Evolutionary conservation across 106 monocot species (phyloP).

Genomic region (Chionographis japonica): DNA sequence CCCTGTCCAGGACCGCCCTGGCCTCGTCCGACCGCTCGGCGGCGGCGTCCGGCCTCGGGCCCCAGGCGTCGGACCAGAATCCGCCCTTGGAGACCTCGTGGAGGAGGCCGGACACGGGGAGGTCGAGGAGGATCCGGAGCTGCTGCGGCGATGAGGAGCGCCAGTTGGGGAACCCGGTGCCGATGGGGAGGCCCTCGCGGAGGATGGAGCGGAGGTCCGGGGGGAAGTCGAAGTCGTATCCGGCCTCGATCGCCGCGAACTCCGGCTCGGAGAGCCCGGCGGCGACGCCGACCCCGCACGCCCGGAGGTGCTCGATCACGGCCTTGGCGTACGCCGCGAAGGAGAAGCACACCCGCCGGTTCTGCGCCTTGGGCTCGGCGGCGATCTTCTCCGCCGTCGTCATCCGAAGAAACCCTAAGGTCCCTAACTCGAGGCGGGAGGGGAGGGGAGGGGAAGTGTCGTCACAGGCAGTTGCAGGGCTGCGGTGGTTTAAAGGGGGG

Average conservation of each 20-base stretch:
- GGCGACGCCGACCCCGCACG: constrained; percentile 17
- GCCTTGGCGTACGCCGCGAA: constrained; percentile 62
- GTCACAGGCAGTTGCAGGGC: no score
- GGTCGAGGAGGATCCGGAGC: constrained; percentile 20
- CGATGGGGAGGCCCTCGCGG: constrained; percentile 49
- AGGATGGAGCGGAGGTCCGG: constrained; percentile 46
- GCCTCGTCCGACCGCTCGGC: not conserved
- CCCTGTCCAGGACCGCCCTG: constrained; percentile 1
- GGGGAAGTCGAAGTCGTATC: constrained; percentile 18
- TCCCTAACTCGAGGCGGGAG: no score
- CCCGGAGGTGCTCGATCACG: constrained; percentile 27
- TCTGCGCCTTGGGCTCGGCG: not conserved
- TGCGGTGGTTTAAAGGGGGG: no score
- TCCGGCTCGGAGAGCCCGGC: constrained; percentile 40
- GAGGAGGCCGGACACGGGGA: constrained; percentile 14
- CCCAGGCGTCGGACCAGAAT: constrained; percentile 29
- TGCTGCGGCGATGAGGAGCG: constrained; percentile 23
- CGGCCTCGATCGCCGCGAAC: constrained; percentile 27
- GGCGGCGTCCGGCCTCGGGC: constrained; percentile 1
- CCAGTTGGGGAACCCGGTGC: constrained; percentile 42
- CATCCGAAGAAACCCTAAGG: no score
- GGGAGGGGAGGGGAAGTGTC: no score
- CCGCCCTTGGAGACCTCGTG: constrained; percentile 4
- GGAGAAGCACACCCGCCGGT: constrained; percentile 44
- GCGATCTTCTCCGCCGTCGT: not conserved